Evolutionary conservation across 768 basidiomycete genomes (phyloP), one percentile per base, ranked within the genome.

Genomic region (Strobilomyces confusus): DNA sequence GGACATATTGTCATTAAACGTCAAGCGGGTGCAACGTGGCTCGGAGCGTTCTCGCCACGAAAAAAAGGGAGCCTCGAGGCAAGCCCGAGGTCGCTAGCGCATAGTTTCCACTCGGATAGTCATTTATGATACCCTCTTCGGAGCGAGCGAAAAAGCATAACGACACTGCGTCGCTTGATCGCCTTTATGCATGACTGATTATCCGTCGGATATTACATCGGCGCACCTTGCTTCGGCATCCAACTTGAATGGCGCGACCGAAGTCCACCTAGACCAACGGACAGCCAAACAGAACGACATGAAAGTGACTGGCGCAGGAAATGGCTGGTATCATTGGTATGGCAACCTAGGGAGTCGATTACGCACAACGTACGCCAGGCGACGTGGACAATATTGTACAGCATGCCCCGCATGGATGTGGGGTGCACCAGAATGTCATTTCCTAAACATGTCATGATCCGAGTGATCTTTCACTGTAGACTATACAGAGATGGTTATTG

Each of bases 1-100:
- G 56, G 56, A 29, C 23, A 44, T 57, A 50, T 57, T n/a, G n/a
- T n/a, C n/a, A n/a, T n/a, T 45, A 45, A 56, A 44, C 11, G 17
- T 12, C 23, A n/a, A 42, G 32, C 40, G 19, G 50, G 33, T 25
- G 41, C 56, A 58, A 34, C 45, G 46, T 53, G 57, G 38, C 40
- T n/a, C 9, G 37, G 22, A 42, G 15, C 25, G 20, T 36, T 43
- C 34, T 15, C 41, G 19, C 36, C 52, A 58, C 44, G 36, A n/a
- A 41, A 41, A n/a, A 41, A 47, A 9, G 9, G 0, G 14, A 3
- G 52, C 52, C 52, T 47, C 50, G 57, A 58, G 57, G 51, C 49
- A 33, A 17, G 25, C 14, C 25, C 14, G 36, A 37, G 36, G 9
- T 4, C 4, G 37, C n/a, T 42, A 36, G 19, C 38, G 19, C 38